phyloP scores from a whole-genome alignment of 2,329 filamentous ascomycete species.

The Myrmaecium sp. region DNA sequence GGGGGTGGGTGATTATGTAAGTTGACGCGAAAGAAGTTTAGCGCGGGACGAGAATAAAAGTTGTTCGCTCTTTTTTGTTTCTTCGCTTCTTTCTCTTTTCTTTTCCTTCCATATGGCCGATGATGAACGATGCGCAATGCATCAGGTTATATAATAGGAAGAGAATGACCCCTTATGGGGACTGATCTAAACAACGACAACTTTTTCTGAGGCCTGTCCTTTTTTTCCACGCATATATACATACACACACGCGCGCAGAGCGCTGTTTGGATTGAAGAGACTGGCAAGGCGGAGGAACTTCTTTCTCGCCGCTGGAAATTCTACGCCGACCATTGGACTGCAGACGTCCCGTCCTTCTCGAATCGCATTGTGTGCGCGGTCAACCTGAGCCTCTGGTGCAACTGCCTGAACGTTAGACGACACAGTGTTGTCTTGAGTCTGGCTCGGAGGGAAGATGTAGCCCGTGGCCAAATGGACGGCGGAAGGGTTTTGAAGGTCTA shows the following conservation, averaged over 20 bases:
- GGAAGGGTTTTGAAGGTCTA: too few species aligned
- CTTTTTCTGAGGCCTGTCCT: slow-evolving; percentile 20
- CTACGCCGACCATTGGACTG: too few species aligned
- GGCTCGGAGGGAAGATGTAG: too few species aligned
- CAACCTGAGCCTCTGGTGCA: too few species aligned
- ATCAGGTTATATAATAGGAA: slow-evolving; percentile 20
- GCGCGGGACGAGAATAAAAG: slow-evolving; percentile 3
- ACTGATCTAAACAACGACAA: slow-evolving; percentile 17
- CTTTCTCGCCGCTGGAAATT: too few species aligned
- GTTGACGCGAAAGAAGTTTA: slow-evolving; percentile 4
- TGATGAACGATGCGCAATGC: slow-evolving; percentile 15
- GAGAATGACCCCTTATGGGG: slow-evolving; percentile 19
- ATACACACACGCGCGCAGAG: too few species aligned
- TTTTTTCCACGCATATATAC: background rate
- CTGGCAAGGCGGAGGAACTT: background rate
- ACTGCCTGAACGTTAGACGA: too few species aligned
- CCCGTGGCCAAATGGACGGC: too few species aligned
- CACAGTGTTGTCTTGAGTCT: too few species aligned
- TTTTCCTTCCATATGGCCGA: slow-evolving; percentile 15
- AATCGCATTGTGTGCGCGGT: too few species aligned
- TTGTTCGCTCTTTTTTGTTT: slow-evolving; percentile 4
- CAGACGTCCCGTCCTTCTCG: too few species aligned
- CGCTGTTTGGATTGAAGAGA: too few species aligned
- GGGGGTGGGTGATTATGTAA: slow-evolving; percentile 9
- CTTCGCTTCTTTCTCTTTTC: slow-evolving; percentile 5